A percentile compares a stretch with the other conserved stretches of the same genome.
These are phyloP conservation scores for Tulasnella sp. DNA, from an alignment of 768 basidiomycete species.

Conservation along the genomic window DNA sequence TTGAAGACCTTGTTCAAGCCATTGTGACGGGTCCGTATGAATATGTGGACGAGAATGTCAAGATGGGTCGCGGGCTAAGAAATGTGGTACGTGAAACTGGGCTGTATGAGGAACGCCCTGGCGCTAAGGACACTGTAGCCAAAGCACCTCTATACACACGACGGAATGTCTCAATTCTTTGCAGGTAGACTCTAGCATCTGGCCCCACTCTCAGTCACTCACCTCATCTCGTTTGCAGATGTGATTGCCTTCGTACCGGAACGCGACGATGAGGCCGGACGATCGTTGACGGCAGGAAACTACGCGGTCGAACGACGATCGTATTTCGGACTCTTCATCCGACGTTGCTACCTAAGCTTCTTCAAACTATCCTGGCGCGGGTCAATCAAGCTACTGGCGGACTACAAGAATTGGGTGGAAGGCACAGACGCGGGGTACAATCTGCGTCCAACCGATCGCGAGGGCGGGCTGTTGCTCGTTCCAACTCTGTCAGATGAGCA, in stretches of 20 bases:
- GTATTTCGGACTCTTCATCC: slow-evolving; percentile 69
- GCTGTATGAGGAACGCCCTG: not conserved
- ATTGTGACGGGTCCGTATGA: slow-evolving; percentile 35
- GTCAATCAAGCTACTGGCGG: slow-evolving; percentile 49
- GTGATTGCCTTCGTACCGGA: slow-evolving; percentile 48
- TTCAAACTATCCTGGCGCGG: slow-evolving; percentile 66
- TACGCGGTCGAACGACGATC: slow-evolving; percentile 43
- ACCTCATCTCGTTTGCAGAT: slow-evolving; percentile 31
- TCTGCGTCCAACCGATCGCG: slow-evolving; percentile 27
- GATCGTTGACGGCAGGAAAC: not conserved
- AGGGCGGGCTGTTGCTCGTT: slow-evolving; percentile 38
- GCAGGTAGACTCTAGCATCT: slow-evolving; percentile 4
- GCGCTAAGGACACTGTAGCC: slow-evolving; percentile 27
- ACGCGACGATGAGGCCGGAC: slow-evolving; percentile 40
- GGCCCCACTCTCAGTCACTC: not conserved
- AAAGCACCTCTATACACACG: slow-evolving; percentile 38
- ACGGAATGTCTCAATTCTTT: slow-evolving; percentile 56
- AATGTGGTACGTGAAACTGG: slow-evolving; percentile 24
- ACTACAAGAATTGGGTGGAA: slow-evolving; percentile 53
- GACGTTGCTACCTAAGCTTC: slow-evolving; percentile 64
- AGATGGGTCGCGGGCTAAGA: slow-evolving; percentile 37
- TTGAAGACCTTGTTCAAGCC: slow-evolving; percentile 36
- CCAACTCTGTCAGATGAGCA: slow-evolving; percentile 56
- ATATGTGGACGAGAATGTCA: slow-evolving; percentile 32
- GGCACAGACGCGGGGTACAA: slow-evolving; percentile 43